Conservation (phyloP, 1,284 basidiomycete genomes). For the Vanrija sp. region DNA sequence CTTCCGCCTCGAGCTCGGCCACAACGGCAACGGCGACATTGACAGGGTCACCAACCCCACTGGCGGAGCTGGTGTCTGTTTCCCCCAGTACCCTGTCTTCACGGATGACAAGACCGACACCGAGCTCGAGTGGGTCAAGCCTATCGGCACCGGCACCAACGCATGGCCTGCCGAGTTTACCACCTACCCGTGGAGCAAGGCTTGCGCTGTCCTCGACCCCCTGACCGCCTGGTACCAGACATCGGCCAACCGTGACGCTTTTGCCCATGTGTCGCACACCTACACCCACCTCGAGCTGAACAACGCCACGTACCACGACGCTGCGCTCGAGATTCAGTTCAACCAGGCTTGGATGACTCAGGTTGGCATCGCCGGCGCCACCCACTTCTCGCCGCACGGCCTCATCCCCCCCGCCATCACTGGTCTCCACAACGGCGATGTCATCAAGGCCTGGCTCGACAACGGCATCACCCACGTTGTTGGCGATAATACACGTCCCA, state of each 20-base stretch:
- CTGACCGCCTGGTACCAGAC: conserved; percentile 3
- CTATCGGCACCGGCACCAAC: conserved; percentile 3
- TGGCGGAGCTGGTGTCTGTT: not conserved
- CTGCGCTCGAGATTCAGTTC: conserved; percentile 9
- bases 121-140: conserved; percentile 7
- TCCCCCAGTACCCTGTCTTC: conserved; percentile 3
- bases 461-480: conserved; percentile 9
- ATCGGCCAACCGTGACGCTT: conserved; percentile 2
- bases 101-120: not conserved
- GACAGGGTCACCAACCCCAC: not conserved
- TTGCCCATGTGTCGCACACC: conserved; percentile 9
- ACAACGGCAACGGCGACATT: conserved; percentile 12
- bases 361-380: conserved; percentile 2
- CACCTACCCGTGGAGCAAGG: conserved; percentile 1
- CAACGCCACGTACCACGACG: conserved; percentile 8
- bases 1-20: conserved; percentile 8
- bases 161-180: conserved; percentile 4
- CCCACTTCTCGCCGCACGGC: not conserved
- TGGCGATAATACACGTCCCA: conserved; percentile 10
- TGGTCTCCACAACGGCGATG: conserved; percentile 12
- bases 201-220: not conserved
- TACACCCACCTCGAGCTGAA: conserved; percentile 8
- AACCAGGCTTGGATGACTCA: conserved; percentile 9
- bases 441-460: conserved; percentile 7
- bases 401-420: conserved; percentile 11